Conservation (phyloP, 768 basidiomycete species). For the Boletus fagicola region DNA sequence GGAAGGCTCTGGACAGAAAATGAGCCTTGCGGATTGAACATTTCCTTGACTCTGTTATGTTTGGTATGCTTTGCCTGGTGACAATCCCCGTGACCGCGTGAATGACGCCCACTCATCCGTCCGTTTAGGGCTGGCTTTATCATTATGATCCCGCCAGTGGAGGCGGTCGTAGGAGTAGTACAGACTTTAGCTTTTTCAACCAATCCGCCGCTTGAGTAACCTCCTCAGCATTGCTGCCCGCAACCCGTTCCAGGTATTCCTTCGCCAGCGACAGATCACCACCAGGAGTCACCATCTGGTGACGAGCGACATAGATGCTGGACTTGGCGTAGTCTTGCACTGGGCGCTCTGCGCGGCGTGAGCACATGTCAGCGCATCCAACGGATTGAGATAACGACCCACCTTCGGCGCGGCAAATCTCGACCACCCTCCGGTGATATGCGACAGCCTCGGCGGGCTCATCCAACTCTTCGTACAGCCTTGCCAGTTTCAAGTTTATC, state of each 20-base stretch:
- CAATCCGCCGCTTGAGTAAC: constrained; percentile 71
- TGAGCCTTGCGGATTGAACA: constrained; percentile 31
- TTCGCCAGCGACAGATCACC: constrained; percentile 70
- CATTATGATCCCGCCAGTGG: not conserved
- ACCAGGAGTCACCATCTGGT: constrained; percentile 61
- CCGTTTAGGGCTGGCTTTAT: constrained; percentile 33
- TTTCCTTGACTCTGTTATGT: constrained; percentile 36
- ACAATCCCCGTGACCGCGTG: constrained; percentile 39
- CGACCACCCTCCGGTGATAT: constrained; percentile 79
- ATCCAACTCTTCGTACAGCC: constrained; percentile 62
- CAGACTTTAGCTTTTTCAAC: constrained; percentile 54
- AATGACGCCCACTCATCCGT: constrained; percentile 17
- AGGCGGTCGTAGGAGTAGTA: constrained; percentile 25
- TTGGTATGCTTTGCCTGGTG: constrained; percentile 39
- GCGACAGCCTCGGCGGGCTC: constrained; percentile 68
- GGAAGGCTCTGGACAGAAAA: constrained; percentile 31
- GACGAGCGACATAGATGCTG: constrained; percentile 79
- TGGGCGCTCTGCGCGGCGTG: constrained; percentile 48
- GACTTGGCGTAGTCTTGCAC: constrained; percentile 81
- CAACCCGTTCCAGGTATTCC: constrained; percentile 70
- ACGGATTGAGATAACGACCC: constrained; percentile 2
- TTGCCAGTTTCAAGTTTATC: constrained; percentile 72
- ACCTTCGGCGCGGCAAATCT: constrained; percentile 58
- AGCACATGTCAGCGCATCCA: constrained; percentile 4
- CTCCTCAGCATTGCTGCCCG: constrained; percentile 79